Percentiles rank a stretch among this genome's conserved stretches.
Conservation (phyloP, 2,329 filamentous ascomycete genomes). For the Cladosporium velox region DNA sequence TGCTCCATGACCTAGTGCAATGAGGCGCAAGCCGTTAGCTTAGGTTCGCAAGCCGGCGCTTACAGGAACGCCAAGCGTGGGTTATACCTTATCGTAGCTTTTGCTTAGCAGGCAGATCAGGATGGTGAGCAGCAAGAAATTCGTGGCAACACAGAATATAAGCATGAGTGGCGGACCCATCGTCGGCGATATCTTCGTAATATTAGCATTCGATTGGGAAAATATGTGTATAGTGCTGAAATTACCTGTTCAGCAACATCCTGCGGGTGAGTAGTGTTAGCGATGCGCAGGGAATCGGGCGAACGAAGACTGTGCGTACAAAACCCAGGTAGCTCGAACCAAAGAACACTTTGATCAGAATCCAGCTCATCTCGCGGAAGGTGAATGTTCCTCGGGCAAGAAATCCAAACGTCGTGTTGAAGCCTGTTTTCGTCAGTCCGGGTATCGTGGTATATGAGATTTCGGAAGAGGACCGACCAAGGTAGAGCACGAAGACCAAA, state of each 20-base stretch:
- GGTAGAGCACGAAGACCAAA: slow-evolving; percentile 76
- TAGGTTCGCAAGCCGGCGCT: slow-evolving; percentile 34
- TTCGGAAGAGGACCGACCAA: slow-evolving; percentile 52
- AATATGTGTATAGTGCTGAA: slow-evolving; percentile 26
- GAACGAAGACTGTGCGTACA: slow-evolving; percentile 46
- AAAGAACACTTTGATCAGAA: slow-evolving; percentile 79
- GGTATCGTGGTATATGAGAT: neutral
- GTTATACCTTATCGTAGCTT: slow-evolving; percentile 61
- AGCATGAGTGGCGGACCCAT: slow-evolving; percentile 60
- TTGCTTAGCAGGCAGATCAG: slow-evolving; percentile 78
- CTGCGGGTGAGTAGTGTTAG: slow-evolving; percentile 30
- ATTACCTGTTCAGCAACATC: slow-evolving; percentile 50
- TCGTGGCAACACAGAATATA: slow-evolving; percentile 74
- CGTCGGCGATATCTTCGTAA: slow-evolving; percentile 46
- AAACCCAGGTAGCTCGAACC: slow-evolving; percentile 76
- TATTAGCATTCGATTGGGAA: slow-evolving; percentile 20
- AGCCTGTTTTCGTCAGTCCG: slow-evolving; percentile 53
- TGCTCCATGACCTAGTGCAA: slow-evolving; percentile 58
- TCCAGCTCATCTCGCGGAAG: slow-evolving; percentile 70
- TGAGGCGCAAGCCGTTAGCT: slow-evolving; percentile 30
- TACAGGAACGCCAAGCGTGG: slow-evolving; percentile 27
- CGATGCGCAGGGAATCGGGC: neutral
- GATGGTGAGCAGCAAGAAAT: slow-evolving; percentile 76
- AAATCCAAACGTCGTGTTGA: slow-evolving; percentile 82
- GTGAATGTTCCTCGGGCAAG: slow-evolving; percentile 71